phyloP scores from a whole-genome alignment of 305 asterid genomes.

The Striga hermonthica region DNA sequence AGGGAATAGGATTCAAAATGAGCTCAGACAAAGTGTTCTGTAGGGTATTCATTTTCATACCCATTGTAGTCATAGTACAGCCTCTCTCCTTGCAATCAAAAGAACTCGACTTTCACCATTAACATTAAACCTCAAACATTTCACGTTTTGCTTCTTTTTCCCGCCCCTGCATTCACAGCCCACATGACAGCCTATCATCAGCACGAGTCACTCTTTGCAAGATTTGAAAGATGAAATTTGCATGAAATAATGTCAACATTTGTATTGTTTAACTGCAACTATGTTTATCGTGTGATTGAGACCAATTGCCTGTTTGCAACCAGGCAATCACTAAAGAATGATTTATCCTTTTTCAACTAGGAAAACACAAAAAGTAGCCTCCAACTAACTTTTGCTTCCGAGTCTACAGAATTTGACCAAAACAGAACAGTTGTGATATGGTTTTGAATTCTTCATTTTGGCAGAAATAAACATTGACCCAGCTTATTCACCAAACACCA shows the following conservation, averaged over 20 bases:
- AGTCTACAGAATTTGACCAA: background rate
- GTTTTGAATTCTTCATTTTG: background rate
- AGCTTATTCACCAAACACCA: background rate
- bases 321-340: background rate
- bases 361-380: background rate
- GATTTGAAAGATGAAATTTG: background rate
- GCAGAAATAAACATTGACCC: background rate
- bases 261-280: background rate
- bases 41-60: conserved; percentile 83
- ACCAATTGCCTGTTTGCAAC: background rate
- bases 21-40: conserved; percentile 66
- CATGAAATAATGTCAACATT: background rate
- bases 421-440: background rate
- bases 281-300: background rate
- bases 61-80: conserved; percentile 86
- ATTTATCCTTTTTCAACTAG: background rate
- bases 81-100: conserved; percentile 79
- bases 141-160: conserved; percentile 80
- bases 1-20: background rate
- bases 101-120: conserved; percentile 73
- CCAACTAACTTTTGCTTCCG: background rate
- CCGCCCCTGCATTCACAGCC: conserved; percentile 57
- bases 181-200: background rate
- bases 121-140: conserved; percentile 72
- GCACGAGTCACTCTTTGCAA: background rate